Conservation (phyloP, 768 basidiomycete species). For the Hypholoma sublateritium region DNA sequence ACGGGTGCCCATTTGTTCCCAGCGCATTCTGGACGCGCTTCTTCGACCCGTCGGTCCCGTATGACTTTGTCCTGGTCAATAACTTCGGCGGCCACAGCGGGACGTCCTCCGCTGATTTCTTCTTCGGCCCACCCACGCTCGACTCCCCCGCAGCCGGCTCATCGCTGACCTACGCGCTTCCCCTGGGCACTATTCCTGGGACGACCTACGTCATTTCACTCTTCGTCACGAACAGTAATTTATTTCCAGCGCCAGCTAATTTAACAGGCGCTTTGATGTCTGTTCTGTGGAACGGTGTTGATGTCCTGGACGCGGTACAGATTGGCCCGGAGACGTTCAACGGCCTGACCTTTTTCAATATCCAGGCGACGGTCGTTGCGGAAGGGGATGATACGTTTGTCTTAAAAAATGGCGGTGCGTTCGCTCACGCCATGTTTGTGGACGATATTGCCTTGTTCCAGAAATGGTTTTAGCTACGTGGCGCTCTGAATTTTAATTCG, state of each 20-base stretch:
- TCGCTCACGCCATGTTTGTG: neutral
- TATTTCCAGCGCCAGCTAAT: neutral
- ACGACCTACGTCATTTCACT: neutral
- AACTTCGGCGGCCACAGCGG: neutral
- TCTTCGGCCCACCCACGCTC: neutral
- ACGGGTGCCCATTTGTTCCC: neutral
- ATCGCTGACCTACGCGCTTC: neutral
- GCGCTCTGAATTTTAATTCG: too few relatives aligned
- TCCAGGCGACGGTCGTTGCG: neutral
- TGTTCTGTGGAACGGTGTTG: neutral
- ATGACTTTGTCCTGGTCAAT: neutral
- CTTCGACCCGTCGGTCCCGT: neutral
- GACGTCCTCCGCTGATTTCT: neutral
- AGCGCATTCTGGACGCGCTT: neutral
- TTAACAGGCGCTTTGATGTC: neutral
- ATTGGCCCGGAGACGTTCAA: neutral
- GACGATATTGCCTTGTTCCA: neutral
- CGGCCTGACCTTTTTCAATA: neutral
- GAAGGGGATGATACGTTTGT: neutral
- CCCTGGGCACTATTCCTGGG: neutral
- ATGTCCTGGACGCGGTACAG: neutral
- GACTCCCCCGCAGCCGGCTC: neutral
- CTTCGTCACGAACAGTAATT: neutral
- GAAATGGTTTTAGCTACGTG: too few relatives aligned
- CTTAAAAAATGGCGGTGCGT: neutral